Evolutionary conservation across 164 flowering plant species (phyloP).

Genomic region (Paratinospora sagittata): DNA sequence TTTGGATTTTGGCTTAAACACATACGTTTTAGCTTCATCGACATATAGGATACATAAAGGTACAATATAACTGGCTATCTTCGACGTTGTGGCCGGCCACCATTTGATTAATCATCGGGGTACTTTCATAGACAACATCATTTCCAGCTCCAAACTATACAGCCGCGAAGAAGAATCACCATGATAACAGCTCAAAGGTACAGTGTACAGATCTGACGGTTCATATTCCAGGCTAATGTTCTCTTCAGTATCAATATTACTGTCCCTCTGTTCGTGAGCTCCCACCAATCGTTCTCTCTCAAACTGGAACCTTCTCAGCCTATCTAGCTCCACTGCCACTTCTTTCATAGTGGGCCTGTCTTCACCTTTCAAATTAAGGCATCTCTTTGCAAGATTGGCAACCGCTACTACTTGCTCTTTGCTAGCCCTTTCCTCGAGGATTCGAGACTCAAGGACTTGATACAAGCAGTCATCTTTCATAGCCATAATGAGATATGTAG

Average conservation of each 20-base stretch:
- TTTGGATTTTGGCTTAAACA: too few species aligned
- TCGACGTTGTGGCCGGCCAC: too few species aligned
- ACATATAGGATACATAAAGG: too few species aligned
- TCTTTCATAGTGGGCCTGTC: conserved; percentile 20
- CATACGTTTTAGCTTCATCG: too few species aligned
- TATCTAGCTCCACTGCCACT: conserved; percentile 19
- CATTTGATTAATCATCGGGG: background rate
- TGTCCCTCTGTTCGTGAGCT: background rate
- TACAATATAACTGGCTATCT: too few species aligned
- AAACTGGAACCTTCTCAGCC: conserved; percentile 6
- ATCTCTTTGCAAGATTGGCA: conserved; percentile 8
- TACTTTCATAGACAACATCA: background rate
- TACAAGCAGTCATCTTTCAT: conserved; percentile 17
- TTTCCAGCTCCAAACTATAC: background rate
- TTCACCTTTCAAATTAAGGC: conserved; percentile 11
- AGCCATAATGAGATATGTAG: conserved; percentile 13
- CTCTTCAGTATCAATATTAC: background rate
- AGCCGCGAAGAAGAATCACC: background rate
- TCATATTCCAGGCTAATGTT: background rate
- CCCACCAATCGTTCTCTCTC: too few species aligned
- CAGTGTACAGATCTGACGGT: background rate
- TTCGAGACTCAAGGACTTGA: conserved; percentile 18
- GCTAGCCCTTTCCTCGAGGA: conserved; percentile 12
- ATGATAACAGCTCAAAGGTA: background rate
- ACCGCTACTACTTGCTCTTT: conserved; percentile 19